phyloP scores from a whole-genome alignment of 495 filamentous ascomycete species.

The Aspergillus homomorphus region DNA sequence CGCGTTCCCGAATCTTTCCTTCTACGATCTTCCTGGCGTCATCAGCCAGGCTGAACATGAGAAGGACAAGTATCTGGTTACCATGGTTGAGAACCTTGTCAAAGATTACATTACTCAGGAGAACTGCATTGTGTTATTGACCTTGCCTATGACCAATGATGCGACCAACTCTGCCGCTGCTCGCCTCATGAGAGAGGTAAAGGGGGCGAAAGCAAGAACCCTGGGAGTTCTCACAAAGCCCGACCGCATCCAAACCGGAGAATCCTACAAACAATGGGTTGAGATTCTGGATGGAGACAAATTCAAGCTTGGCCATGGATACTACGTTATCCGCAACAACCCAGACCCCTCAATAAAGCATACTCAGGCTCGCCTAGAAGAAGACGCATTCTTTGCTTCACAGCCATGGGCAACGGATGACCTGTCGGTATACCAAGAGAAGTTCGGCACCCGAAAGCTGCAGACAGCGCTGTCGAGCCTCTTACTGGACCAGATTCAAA shows the following conservation, averaged over 20 bases:
- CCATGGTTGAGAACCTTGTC: constrained; percentile 65
- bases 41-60: constrained; percentile 62
- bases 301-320: constrained; percentile 59
- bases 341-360: constrained; percentile 49
- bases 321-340: constrained; percentile 64
- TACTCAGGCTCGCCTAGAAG: constrained; percentile 51
- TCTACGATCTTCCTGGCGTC: constrained; percentile 79
- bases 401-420: constrained; percentile 44
- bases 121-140: constrained; percentile 70
- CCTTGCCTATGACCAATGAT: constrained; percentile 72
- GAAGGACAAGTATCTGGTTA: constrained; percentile 62
- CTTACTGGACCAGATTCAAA: constrained; percentile 55
- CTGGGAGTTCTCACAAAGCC: constrained; percentile 82
- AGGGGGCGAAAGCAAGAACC: constrained; percentile 57
- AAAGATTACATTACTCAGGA: constrained; percentile 60
- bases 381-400: constrained; percentile 56
- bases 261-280: constrained; percentile 52
- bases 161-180: constrained; percentile 68
- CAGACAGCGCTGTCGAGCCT: constrained; percentile 51
- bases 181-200: constrained; percentile 53
- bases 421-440: constrained; percentile 46
- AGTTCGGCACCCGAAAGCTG: constrained; percentile 58
- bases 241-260: constrained; percentile 54
- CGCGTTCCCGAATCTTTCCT: constrained; percentile 64
- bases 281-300: constrained; percentile 53